Percentiles rank a stretch among this genome's conserved stretches.
phyloP scores from a whole-genome alignment of 495 filamentous ascomycete species.

The Aspergillus haitiensis region DNA sequence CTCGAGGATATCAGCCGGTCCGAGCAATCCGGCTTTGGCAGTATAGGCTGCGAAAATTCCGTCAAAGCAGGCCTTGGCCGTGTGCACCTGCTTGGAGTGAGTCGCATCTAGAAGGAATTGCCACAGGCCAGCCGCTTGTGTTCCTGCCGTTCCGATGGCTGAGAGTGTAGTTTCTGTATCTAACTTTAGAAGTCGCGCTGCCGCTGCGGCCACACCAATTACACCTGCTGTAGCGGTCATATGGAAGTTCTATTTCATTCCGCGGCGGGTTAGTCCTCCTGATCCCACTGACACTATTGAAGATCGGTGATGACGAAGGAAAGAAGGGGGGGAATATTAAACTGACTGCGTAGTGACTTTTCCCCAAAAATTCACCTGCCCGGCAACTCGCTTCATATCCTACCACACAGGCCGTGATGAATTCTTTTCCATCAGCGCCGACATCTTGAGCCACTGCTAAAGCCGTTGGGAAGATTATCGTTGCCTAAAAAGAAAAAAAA shows the following conservation, averaged over 20 bases:
- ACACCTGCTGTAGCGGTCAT: constrained; percentile 36
- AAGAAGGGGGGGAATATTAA: constrained; percentile 9
- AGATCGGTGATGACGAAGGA: neutral
- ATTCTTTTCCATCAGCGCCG: constrained; percentile 32
- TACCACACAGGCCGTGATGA: constrained; percentile 38
- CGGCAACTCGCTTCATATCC: constrained; percentile 40
- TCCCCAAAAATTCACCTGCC: constrained; percentile 35
- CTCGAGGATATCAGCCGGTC: constrained; percentile 38
- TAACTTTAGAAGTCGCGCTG: constrained; percentile 31
- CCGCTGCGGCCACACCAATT: constrained; percentile 36
- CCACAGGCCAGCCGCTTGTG: constrained; percentile 41
- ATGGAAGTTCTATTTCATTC: constrained; percentile 32
- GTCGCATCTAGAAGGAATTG: constrained; percentile 40
- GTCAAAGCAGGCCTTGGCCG: constrained; percentile 38
- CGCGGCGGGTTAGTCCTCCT: constrained; percentile 8
- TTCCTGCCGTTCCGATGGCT: constrained; percentile 39
- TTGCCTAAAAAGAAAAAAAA: constrained; percentile 25
- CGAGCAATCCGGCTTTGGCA: constrained; percentile 32
- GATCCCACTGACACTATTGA: neutral
- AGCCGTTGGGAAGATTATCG: constrained; percentile 37
- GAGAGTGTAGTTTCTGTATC: constrained; percentile 27
- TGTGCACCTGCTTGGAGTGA: constrained; percentile 43
- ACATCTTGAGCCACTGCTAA: constrained; percentile 39
- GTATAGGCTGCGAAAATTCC: constrained; percentile 40
- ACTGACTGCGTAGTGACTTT: constrained; percentile 34